Evolutionary conservation across 306 rosid species (phyloP), one percentile per base, ranked within the genome.

Genomic region (Citrullus colocynthis): DNA sequence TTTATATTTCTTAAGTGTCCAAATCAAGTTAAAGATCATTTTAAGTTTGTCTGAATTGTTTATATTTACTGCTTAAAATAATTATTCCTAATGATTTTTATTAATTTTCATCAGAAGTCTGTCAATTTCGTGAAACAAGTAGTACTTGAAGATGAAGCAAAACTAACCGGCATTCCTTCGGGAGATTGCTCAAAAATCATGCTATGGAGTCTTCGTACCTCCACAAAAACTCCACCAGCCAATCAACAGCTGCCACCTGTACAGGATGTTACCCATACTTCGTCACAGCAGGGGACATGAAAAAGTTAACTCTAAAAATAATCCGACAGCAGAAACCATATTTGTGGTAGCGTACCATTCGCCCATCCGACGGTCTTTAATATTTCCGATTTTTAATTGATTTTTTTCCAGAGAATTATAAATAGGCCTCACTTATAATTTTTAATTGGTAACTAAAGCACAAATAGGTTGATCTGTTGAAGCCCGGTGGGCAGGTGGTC

Each of bases 61-160:
- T 41, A n/a, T 2, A 9, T 66, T 15, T n/a, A 66, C 10, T 64
- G 3, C 15, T 14, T 15, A 34, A 16, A 17, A n/a, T 67, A 20
- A 42, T 42, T 42, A 42, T 0, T 44, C 16, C 37, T 69, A 12
- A 69, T 44, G 20, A 59, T 41, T 79, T 64, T 24, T 7, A 73
- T 78, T 59, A 39, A 76, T 75, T 57, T 64, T 17, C 28, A 36
- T 73, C 79, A 95, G 98, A 89, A 90, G 80, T 88, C 98, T 9
- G 90, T 95, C 70, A 89, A 91, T 85, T 95, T 95, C 58, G 97
- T 95, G 77, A 95, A 92, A 85, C 94, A 92, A 95, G 98, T 89
- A 48, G 95, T 95, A 60, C 89, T 92, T 85, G 97, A 95, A 88
- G 97, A 95, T 62, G 98, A 95, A 75, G 78, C 90, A 6, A 91